phyloP scores from a whole-genome alignment of 2,329 filamentous ascomycete genomes.

The Monosporascus ibericus region DNA sequence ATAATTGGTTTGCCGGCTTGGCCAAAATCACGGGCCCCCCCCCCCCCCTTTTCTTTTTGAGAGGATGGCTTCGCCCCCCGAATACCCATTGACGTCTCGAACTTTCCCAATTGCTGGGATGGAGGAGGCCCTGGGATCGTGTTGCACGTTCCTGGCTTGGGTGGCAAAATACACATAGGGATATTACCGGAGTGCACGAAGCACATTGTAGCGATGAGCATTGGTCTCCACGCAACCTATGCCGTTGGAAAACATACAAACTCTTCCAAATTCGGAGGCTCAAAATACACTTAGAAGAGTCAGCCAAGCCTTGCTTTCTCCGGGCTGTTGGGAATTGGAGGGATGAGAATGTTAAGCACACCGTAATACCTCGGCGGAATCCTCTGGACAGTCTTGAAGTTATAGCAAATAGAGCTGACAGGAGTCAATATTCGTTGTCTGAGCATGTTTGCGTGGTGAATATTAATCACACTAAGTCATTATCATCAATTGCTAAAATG shows the following conservation, averaged over 20 bases:
- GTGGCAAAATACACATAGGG: conserved; percentile 42
- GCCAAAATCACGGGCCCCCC: no score
- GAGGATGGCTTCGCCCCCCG: conserved; percentile 30
- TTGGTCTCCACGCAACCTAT: conserved; percentile 21
- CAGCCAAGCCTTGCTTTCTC: conserved; percentile 16
- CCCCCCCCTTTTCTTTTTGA: conserved; percentile 33
- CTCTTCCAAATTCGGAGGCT: conserved; percentile 21
- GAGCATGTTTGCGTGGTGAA: neutral
- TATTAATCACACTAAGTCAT: no score
- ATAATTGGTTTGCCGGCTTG: no score
- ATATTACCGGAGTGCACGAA: conserved; percentile 44
- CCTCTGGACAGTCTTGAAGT: conserved; percentile 5
- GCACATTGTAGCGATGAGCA: conserved; percentile 30
- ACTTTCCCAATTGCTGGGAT: conserved; percentile 31
- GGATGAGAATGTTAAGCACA: conserved; percentile 15
- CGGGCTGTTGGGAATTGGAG: conserved; percentile 11
- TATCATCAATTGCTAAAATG: no score
- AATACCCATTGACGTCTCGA: conserved; percentile 31
- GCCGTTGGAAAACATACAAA: conserved; percentile 19
- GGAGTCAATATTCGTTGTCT: neutral
- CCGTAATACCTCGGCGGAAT: conserved; percentile 8
- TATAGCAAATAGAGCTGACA: neutral
- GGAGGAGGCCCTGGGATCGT: conserved; percentile 18
- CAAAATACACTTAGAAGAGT: conserved; percentile 15
- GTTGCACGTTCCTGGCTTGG: conserved; percentile 14